These are phyloP conservation scores for Pythium plurisporium DNA, from an alignment of 352 stramenopile species.

Conservation along the genomic window DNA sequence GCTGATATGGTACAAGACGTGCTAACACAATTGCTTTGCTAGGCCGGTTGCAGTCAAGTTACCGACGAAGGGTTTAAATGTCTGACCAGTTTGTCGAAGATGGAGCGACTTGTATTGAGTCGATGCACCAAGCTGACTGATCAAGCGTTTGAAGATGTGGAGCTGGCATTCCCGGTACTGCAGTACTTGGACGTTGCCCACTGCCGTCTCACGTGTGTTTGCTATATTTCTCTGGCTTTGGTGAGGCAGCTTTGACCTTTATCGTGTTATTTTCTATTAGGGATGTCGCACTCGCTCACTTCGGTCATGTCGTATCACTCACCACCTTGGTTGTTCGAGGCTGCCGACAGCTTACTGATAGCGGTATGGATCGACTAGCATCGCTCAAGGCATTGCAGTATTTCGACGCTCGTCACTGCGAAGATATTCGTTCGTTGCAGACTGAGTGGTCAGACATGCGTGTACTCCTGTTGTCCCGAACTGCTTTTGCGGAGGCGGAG, in stretches of 20 bases:
- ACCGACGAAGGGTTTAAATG: constrained; percentile 52
- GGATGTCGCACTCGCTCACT: constrained; percentile 21
- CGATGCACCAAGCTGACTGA: constrained; percentile 54
- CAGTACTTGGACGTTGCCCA: constrained; percentile 49
- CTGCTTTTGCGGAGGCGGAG: constrained; percentile 60
- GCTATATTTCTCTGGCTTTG: background rate
- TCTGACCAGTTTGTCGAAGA: constrained; percentile 32
- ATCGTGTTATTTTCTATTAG: constrained; percentile 6
- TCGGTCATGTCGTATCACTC: constrained; percentile 18
- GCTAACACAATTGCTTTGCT: background rate
- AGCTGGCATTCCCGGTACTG: constrained; percentile 33
- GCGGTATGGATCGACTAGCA: constrained; percentile 38
- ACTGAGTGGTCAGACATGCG: constrained; percentile 48
- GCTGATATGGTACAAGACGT: background rate
- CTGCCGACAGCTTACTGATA: constrained; percentile 46
- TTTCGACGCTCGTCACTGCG: constrained; percentile 70
- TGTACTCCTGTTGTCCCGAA: constrained; percentile 55
- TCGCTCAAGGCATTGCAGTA: constrained; percentile 41
- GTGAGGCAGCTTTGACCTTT: background rate
- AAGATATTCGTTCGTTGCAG: constrained; percentile 44
- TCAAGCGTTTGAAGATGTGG: constrained; percentile 39
- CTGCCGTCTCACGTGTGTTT: constrained; percentile 33
- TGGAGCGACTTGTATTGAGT: constrained; percentile 53
- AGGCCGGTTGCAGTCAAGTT: constrained; percentile 52
- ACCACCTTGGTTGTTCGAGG: constrained; percentile 26